A percentile compares a stretch with the other conserved stretches of the same genome.
Conservation (phyloP, 2,329 filamentous ascomycete species). For the Verticillium zaregamsianum region DNA sequence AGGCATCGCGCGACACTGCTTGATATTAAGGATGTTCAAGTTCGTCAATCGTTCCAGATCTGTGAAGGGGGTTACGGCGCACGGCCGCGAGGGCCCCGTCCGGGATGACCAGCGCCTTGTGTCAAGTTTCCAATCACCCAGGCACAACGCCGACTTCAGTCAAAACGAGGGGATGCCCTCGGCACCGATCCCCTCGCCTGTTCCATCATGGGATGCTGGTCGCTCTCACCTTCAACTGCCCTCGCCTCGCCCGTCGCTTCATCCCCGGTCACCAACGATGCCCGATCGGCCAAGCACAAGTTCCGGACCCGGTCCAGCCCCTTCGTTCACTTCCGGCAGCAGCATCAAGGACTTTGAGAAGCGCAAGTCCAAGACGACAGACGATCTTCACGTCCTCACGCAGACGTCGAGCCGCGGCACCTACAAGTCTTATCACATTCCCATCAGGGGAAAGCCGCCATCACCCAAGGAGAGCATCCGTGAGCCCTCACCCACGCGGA, state of each 20-base stretch:
- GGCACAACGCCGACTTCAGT: conserved; percentile 20
- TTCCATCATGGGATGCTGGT: conserved; percentile 18
- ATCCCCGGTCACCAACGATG: conserved; percentile 16
- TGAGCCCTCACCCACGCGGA: conserved; percentile 24
- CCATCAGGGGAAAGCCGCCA: conserved; percentile 35
- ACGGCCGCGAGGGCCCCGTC: conserved; percentile 16
- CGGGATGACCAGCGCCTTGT: conserved; percentile 23
- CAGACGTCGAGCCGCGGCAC: conserved; percentile 25
- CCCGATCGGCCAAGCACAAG: conserved; percentile 37
- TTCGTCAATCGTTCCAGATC: conserved; percentile 27
- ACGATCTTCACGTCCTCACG: conserved; percentile 31
- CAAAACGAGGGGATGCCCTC: conserved; percentile 26
- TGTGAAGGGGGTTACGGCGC: conserved; percentile 17
- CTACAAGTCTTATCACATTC: conserved; percentile 34
- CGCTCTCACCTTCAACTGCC: conserved; percentile 1
- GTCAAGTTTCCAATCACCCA: conserved; percentile 29
- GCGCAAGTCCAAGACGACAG: conserved; percentile 34
- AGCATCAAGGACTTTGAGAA: conserved; percentile 30
- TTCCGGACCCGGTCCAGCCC: conserved; percentile 22
- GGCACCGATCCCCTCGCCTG: conserved; percentile 13
- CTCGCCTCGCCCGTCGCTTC: conserved; percentile 16
- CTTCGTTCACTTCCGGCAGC: conserved; percentile 16
- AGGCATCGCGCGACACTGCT: background rate
- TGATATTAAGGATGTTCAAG: conserved; percentile 23
- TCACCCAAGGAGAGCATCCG: conserved; percentile 38